Evolutionary conservation across 2,329 filamentous ascomycete genomes (phyloP).

Genomic region (Microdochium bolleyi): DNA sequence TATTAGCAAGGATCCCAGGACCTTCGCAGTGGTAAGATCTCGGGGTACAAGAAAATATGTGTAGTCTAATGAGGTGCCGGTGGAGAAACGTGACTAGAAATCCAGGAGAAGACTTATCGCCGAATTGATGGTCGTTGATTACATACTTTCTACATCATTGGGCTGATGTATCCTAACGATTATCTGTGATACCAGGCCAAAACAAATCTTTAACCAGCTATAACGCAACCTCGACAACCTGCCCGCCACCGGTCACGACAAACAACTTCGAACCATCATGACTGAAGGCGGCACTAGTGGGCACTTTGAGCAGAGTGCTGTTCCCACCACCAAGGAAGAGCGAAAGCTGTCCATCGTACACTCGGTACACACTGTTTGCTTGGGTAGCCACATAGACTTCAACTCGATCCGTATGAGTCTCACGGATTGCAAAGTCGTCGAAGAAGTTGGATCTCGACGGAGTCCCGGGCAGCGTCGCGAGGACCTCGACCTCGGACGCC

Average conservation of each 20-base stretch:
- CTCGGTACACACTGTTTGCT: background rate
- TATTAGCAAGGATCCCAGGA: background rate
- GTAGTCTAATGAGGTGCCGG: background rate
- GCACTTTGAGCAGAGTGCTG: background rate
- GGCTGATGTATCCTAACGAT: too few relatives aligned
- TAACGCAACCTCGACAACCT: background rate
- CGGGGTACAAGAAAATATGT: background rate
- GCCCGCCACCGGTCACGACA: background rate
- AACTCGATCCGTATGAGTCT: background rate
- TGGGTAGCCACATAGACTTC: background rate
- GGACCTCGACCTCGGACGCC: constrained; percentile 5
- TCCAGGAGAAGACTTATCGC: too few relatives aligned
- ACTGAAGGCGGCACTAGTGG: background rate
- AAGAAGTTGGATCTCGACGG: constrained; percentile 1
- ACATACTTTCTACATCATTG: too few relatives aligned
- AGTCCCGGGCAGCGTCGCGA: constrained; percentile 3
- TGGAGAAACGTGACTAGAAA: too few relatives aligned
- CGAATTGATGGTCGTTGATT: too few relatives aligned
- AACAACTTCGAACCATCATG: background rate
- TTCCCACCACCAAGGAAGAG: background rate
- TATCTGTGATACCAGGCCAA: too few relatives aligned
- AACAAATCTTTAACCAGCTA: too few relatives aligned
- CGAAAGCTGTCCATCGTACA: background rate
- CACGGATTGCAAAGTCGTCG: constrained; percentile 13
- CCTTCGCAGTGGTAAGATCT: background rate